Conservation (phyloP, 495 filamentous ascomycete species). For the Penicillium samsonianum region DNA sequence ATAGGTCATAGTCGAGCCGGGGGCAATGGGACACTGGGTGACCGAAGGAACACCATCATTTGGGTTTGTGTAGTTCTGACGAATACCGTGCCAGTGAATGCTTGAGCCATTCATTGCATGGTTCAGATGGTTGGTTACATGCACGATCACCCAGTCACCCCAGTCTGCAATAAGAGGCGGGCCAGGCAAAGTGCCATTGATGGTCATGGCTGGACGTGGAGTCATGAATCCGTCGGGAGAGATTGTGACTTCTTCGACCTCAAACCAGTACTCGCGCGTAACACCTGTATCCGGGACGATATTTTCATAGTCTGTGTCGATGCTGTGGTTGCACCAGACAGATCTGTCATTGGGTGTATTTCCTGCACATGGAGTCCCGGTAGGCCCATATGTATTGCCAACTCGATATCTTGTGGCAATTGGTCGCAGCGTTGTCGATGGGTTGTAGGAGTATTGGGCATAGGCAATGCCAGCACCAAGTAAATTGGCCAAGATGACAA, state of each 20-base stretch:
- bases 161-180: slow-evolving; percentile 61
- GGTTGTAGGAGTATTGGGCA: background rate
- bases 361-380: background rate
- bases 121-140: slow-evolving; percentile 70
- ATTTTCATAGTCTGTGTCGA: slow-evolving; percentile 56
- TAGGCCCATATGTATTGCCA: background rate
- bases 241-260: slow-evolving; percentile 43
- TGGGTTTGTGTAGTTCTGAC: slow-evolving; percentile 48
- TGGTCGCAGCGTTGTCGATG: background rate
- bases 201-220: slow-evolving; percentile 57
- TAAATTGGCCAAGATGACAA: background rate
- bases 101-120: slow-evolving; percentile 63
- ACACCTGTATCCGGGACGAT: slow-evolving; percentile 44
- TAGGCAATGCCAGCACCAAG: background rate
- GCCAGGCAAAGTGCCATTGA: slow-evolving; percentile 68
- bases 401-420: background rate
- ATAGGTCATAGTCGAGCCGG: slow-evolving; percentile 64
- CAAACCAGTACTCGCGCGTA: slow-evolving; percentile 36
- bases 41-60: slow-evolving; percentile 66
- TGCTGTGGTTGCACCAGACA: slow-evolving; percentile 47
- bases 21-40: slow-evolving; percentile 66
- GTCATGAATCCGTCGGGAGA: slow-evolving; percentile 68
- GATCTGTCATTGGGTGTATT: background rate
- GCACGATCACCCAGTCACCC: slow-evolving; percentile 68
- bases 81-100: slow-evolving; percentile 54